Conservation (phyloP, 257 asterid genomes). For the Nicotiana undulata region DNA sequence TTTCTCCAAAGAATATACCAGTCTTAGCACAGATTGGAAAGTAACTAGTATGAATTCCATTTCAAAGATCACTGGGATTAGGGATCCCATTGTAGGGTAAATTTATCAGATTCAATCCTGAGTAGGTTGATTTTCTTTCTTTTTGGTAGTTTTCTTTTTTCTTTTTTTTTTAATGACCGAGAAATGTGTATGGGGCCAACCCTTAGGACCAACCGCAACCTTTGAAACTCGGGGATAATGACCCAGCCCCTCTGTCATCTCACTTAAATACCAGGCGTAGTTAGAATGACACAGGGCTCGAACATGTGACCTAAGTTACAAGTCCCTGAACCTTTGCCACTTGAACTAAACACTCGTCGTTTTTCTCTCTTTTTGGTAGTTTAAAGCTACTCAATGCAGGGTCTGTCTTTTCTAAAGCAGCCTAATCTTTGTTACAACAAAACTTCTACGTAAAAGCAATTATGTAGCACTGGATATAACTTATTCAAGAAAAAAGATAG, state of each 20-base stretch:
- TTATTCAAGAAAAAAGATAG: not conserved
- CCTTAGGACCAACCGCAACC: no score
- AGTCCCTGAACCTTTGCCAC: no score
- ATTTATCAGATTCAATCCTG: not conserved
- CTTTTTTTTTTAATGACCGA: no score
- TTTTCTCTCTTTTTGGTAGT: not conserved
- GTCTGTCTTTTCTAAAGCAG: not conserved
- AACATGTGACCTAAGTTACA: no score
- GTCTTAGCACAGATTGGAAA: not conserved
- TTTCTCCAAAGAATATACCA: not conserved
- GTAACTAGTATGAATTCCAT: not conserved
- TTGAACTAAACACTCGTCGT: no score
- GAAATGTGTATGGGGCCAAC: no score
- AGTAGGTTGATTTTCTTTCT: not conserved
- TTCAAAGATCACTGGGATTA: not conserved
- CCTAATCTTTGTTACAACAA: not conserved
- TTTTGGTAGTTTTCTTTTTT: not conserved
- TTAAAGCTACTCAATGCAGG: not conserved
- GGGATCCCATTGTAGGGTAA: not conserved
- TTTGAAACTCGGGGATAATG: no score
- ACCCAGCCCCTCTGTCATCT: no score
- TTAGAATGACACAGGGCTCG: no score
- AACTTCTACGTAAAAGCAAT: not conserved
- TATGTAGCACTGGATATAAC: not conserved
- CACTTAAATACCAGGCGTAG: no score